These are phyloP conservation scores for Biancaea sappan DNA, from an alignment of 306 rosid genomes.

Conservation along the genomic window DNA sequence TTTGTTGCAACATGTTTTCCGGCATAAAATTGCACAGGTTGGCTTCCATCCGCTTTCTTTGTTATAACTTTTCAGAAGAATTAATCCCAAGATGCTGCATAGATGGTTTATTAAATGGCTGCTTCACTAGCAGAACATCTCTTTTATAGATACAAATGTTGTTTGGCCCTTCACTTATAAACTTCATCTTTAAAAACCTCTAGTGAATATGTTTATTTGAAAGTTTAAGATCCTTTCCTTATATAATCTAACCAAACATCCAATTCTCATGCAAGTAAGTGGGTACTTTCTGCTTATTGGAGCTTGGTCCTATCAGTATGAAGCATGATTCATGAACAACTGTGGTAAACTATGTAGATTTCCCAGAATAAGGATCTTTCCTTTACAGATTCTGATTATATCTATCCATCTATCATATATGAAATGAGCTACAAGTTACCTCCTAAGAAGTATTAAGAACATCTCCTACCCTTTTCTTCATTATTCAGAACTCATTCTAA, in stretches of 20 bases:
- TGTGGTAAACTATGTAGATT: not conserved
- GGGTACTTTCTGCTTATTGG: not conserved
- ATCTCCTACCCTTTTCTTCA: not conserved
- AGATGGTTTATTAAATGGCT: not conserved
- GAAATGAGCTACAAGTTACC: not conserved
- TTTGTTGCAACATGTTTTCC: constrained; percentile 30
- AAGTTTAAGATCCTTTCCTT: not conserved
- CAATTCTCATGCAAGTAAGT: not conserved
- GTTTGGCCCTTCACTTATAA: too few species aligned
- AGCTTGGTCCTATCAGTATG: not conserved
- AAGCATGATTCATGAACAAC: not conserved
- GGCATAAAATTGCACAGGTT: constrained; percentile 49
- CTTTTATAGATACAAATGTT: not conserved
- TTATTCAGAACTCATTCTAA: not conserved
- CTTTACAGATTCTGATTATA: constrained; percentile 12
- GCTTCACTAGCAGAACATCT: not conserved
- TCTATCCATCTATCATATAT: constrained; percentile 5
- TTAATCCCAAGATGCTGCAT: not conserved
- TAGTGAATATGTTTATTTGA: not conserved
- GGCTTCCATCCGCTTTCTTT: not conserved
- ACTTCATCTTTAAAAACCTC: not conserved
- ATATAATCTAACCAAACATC: not conserved
- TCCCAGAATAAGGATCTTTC: not conserved
- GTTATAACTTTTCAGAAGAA: not conserved
- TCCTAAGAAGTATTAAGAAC: not conserved